Evolutionary conservation across 2,329 filamentous ascomycete species (phyloP).

Genomic region (Lomentospora prolificans): DNA sequence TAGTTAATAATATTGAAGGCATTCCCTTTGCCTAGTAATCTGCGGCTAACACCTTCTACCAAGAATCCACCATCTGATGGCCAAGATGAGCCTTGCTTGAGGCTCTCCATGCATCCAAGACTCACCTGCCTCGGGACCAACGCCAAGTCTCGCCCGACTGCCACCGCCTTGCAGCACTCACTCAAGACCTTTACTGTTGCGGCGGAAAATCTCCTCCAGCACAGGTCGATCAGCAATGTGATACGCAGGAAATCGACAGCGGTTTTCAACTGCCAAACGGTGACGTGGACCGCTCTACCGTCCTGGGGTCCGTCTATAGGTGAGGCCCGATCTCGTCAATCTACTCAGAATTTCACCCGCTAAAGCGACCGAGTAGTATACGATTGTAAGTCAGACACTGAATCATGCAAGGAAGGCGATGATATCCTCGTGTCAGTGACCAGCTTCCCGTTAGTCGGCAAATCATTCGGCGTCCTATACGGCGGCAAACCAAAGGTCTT

Average conservation of each 20-base stretch:
- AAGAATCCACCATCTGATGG: no score
- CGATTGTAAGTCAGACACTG: constrained; percentile 1
- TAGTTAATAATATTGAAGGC: no score
- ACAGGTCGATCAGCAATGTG: constrained; percentile 1
- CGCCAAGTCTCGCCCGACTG: no score
- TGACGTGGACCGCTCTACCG: not conserved
- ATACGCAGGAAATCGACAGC: not conserved
- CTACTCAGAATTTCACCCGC: not conserved
- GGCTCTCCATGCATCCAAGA: not conserved
- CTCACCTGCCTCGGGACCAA: not conserved
- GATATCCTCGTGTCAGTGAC: constrained; percentile 7
- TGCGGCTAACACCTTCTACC: not conserved
- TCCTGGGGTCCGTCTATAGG: not conserved
- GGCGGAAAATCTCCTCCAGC: not conserved
- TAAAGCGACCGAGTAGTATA: no score
- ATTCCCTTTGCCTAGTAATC: not conserved
- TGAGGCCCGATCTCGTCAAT: no score
- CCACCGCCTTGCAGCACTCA: not conserved
- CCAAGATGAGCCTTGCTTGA: not conserved
- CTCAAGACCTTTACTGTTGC: not conserved
- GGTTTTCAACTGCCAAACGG: not conserved
- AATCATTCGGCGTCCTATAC: not conserved
- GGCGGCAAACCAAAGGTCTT: not conserved
- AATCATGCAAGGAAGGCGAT: not conserved
- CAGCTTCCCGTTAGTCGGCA: not conserved